Evolutionary conservation across 2,329 filamentous ascomycete species (phyloP), one percentile per base, ranked within the genome.

Genomic region (Monilinia laxa): DNA sequence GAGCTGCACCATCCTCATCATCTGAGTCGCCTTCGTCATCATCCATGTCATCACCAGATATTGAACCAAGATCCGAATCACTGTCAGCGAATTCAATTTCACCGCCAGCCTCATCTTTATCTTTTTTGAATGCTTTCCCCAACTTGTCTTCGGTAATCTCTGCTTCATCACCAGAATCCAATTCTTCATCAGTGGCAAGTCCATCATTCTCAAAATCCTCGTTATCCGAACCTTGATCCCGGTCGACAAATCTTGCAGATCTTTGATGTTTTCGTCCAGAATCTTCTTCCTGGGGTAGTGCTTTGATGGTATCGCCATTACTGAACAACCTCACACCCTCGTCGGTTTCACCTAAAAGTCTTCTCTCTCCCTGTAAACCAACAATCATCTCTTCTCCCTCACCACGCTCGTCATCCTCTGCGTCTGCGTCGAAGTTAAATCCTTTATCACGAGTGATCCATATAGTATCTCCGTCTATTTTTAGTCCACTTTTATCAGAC

Each of bases 391-490:
- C 93, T 77, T 99, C 95, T 52, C 95, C 95, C 64, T 98, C 84
- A n/a, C 95, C 95, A 56, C 92, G 87, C 72, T 97, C 91, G 14
- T 87, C 80, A 18, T 82, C 82, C 5, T 84, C 84, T 1, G 80
- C 84, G 14, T 91, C 87, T 70, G 83, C 84, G 76, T 89, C 83
- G 71, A 99, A 97, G 4, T 86, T 96, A 73, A 90, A 90, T 0
- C 87, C 87, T 72, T 88, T 89, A 62, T 89, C 86, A 66, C 85
- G 81, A 12, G 87, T 89, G 68, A 89, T 97, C 81, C 96, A 99
- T 49, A 99, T 93, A 10, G 94, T 93, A 79, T 99, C 95, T 69
- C 96, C 96, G 72, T 99, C 95, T 62, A 99, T 94, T 76, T 98
- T 88, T 16, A 99, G 86, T 74, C 95, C 95, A 71, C 93, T 96